These are phyloP conservation scores for Phytophthora capsici DNA, from an alignment of 352 stramenopile species.

Conservation along the genomic window DNA sequence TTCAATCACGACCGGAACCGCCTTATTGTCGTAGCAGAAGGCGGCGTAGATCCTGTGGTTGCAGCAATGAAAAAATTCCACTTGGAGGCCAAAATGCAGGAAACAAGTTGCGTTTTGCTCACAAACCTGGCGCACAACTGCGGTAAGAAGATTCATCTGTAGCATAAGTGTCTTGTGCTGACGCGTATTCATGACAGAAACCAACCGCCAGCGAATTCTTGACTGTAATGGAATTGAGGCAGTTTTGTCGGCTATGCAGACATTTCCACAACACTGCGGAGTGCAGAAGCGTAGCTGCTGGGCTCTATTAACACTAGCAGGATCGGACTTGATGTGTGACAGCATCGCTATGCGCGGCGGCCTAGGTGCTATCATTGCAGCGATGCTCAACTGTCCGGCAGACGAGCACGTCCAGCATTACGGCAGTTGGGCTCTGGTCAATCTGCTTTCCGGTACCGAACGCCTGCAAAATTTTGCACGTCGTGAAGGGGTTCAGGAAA, in stretches of 20 bases:
- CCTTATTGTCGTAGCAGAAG: slow-evolving; percentile 71
- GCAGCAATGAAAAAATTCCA: slow-evolving; percentile 67
- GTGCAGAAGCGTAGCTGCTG: slow-evolving; percentile 88
- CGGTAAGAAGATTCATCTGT: slow-evolving; percentile 36
- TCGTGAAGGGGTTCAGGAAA: slow-evolving; percentile 77
- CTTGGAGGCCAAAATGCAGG: slow-evolving; percentile 67
- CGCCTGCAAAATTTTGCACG: slow-evolving; percentile 63
- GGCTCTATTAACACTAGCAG: slow-evolving; percentile 83
- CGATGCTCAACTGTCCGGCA: slow-evolving; percentile 76
- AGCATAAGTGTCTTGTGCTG: not conserved
- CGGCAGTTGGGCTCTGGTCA: slow-evolving; percentile 73
- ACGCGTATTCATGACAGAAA: slow-evolving; percentile 52
- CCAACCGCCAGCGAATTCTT: slow-evolving; percentile 81
- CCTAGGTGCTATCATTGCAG: slow-evolving; percentile 69
- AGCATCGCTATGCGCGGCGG: slow-evolving; percentile 64
- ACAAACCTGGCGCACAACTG: slow-evolving; percentile 91
- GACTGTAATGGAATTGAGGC: slow-evolving; percentile 78
- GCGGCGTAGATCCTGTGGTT: slow-evolving; percentile 62
- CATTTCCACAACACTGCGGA: slow-evolving; percentile 65
- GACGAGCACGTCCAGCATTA: slow-evolving; percentile 72
- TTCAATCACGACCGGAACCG: slow-evolving; percentile 84
- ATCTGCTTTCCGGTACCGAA: slow-evolving; percentile 60
- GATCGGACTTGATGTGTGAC: slow-evolving; percentile 76
- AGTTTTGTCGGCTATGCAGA: slow-evolving; percentile 86
- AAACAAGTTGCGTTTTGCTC: slow-evolving; percentile 75